phyloP scores from a whole-genome alignment of 1,284 basidiomycete genomes.

The Volvariella volvacea region DNA sequence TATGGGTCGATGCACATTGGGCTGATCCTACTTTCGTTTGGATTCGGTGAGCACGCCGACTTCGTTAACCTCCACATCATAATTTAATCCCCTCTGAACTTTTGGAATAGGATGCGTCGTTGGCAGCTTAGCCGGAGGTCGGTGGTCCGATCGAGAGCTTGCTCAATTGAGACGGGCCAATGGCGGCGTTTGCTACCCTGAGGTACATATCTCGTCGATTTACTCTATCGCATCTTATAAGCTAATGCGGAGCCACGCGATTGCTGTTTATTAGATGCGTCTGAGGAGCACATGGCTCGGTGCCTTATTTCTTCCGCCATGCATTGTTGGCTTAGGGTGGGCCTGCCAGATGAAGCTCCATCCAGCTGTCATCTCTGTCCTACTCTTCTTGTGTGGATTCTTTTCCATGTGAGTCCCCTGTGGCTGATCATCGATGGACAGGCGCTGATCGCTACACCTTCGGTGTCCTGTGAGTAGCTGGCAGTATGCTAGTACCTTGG shows the following conservation, averaged over 20 bases:
- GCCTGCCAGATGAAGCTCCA: slow-evolving; percentile 55
- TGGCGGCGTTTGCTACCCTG: slow-evolving; percentile 48
- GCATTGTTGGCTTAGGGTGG: slow-evolving; percentile 74
- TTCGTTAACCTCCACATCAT: too few species aligned
- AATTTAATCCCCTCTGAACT: background rate
- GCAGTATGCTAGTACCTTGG: slow-evolving; percentile 65
- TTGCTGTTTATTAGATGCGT: slow-evolving; percentile 48
- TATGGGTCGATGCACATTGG: slow-evolving; percentile 64
- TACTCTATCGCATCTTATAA: too few species aligned
- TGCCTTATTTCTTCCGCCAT: slow-evolving; percentile 50
- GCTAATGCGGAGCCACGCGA: too few species aligned
- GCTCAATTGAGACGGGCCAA: slow-evolving; percentile 42
- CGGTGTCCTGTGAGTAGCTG: slow-evolving; percentile 35
- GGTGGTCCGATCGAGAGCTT: slow-evolving; percentile 59
- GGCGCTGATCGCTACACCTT: too few species aligned
- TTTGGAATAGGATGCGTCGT: slow-evolving; percentile 41
- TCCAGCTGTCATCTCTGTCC: slow-evolving; percentile 54
- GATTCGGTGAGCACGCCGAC: slow-evolving; percentile 38
- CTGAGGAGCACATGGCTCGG: slow-evolving; percentile 55
- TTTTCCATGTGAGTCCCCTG: slow-evolving; percentile 50
- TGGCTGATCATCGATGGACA: too few species aligned
- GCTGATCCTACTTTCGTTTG: slow-evolving; percentile 62
- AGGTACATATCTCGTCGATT: too few species aligned
- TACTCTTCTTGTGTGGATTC: slow-evolving; percentile 63
- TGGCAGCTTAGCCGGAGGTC: slow-evolving; percentile 64